Evolutionary conservation across 192 early-diverging fungal species (phyloP).

Genomic region (Backusella circina): DNA sequence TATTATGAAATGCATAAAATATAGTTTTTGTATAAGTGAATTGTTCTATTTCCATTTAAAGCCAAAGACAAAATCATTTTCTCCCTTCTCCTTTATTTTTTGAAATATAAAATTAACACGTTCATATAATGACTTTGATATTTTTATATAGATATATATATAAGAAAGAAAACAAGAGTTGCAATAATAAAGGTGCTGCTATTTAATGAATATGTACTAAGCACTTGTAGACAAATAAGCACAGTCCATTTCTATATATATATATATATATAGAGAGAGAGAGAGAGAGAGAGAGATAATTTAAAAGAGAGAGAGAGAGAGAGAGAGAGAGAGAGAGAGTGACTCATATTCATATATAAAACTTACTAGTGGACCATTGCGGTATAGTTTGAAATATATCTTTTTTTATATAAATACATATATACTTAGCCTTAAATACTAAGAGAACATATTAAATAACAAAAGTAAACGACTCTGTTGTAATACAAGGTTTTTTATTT

Average conservation of each 20-base stretch:
- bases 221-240: too few species aligned
- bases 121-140: background rate
- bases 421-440: background rate
- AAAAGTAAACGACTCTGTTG: too few species aligned
- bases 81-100: background rate
- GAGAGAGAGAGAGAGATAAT: too few species aligned
- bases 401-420: too few species aligned
- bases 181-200: background rate
- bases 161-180: background rate
- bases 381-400: constrained; percentile 1
- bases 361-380: background rate
- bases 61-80: background rate
- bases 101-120: background rate
- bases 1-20: background rate
- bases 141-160: background rate
- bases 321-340: too few species aligned
- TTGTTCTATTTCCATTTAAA: background rate
- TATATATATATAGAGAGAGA: too few species aligned
- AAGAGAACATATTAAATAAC: background rate
- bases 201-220: too few species aligned
- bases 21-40: background rate
- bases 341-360: background rate
- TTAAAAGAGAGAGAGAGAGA: too few species aligned
- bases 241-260: too few species aligned
- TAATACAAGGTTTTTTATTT: too few species aligned